Evolutionary conservation across 73 alveolate genomes (phyloP).

Genomic region (Tetrahymena elliotti): DNA sequence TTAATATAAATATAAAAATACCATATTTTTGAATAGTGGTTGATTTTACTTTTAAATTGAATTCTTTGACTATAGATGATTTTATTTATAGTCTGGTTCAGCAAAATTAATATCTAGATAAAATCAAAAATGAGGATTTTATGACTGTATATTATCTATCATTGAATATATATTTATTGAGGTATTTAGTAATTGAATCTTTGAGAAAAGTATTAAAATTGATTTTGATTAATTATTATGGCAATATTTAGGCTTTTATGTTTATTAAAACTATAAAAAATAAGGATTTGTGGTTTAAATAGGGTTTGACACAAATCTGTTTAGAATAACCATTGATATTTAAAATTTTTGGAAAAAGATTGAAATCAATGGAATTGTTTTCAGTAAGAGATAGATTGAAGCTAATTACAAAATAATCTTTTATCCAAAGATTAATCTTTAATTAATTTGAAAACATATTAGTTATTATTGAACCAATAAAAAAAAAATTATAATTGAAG

Average conservation of each 20-base stretch:
- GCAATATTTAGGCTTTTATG: background rate
- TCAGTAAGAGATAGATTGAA: background rate
- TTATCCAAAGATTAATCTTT: background rate
- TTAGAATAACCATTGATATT: background rate
- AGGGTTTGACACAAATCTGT: background rate
- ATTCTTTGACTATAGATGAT: background rate
- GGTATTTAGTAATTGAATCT: background rate
- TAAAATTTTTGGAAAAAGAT: background rate
- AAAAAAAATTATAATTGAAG: background rate
- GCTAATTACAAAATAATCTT: background rate
- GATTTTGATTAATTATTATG: background rate
- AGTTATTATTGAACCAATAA: background rate
- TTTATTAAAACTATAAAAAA: too few species aligned
- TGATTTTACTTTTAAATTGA: too few species aligned
- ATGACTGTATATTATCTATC: background rate
- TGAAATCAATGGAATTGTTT: background rate
- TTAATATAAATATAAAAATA: too few species aligned
- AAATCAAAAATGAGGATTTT: background rate
- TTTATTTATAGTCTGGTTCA: background rate
- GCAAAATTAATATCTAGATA: background rate
- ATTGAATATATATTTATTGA: too few species aligned
- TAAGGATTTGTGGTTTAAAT: background rate
- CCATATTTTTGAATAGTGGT: background rate
- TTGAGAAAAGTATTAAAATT: background rate
- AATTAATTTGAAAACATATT: background rate